Percentiles rank a stretch among this genome's conserved stretches.
Evolutionary conservation across 768 basidiomycete species (phyloP).

Genomic region (Mycena latifolia): DNA sequence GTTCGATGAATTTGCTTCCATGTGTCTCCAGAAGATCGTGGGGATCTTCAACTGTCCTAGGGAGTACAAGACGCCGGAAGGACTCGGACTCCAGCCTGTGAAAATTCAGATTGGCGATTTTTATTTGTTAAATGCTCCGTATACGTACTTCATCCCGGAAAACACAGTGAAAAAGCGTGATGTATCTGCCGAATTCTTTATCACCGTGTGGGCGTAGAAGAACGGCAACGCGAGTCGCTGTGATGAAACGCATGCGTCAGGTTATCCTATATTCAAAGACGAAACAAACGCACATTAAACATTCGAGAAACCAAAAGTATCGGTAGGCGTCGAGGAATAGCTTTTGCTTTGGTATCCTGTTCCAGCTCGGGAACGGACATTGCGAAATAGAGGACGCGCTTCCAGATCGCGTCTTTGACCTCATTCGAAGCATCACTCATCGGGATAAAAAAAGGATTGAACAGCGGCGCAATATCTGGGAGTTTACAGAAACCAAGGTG

Average conservation of each 20-base stretch:
- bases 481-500: not conserved
- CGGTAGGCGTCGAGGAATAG: not conserved
- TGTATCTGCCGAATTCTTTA: not conserved
- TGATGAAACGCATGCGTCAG: not conserved
- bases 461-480: conserved; percentile 3
- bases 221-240: conserved; percentile 12
- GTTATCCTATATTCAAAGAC: not conserved
- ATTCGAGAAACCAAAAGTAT: conserved; percentile 12
- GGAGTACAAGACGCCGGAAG: not conserved
- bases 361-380: conserved; percentile 9
- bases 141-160: conserved; percentile 11
- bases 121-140: no score
- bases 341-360: not conserved
- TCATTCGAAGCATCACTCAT: not conserved
- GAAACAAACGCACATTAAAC: not conserved
- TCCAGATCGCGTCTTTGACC: conserved; percentile 7
- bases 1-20: conserved; percentile 11
- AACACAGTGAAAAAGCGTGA: not conserved
- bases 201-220: not conserved
- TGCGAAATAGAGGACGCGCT: conserved; percentile 20
- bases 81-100: conserved; percentile 5
- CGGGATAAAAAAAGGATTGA: conserved; percentile 14
- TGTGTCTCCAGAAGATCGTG: not conserved
- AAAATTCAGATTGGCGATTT: not conserved
- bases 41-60: not conserved